These are phyloP conservation scores for Stenogyne calaminthoides DNA, from an alignment of 305 asterid species.

Conservation along the genomic window DNA sequence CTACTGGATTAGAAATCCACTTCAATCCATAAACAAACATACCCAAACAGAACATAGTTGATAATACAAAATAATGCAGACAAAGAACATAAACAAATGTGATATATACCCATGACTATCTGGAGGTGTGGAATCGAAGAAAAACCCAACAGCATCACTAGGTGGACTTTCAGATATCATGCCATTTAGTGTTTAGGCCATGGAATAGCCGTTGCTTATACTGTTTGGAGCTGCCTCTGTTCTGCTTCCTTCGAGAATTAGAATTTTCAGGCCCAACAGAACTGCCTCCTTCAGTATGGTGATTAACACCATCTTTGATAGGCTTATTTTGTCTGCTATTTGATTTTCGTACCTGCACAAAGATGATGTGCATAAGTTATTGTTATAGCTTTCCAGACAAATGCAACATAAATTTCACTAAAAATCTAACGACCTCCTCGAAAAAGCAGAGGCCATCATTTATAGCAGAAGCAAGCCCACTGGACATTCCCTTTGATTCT, in stretches of 20 bases:
- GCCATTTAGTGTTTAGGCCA: conserved; percentile 46
- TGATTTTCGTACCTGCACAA: conserved; percentile 69
- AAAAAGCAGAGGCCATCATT: conserved; percentile 86
- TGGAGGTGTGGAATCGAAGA: conserved; percentile 95
- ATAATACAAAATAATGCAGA: conserved; percentile 10
- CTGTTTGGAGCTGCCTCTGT: conserved; percentile 62
- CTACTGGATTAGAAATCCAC: too few relatives aligned
- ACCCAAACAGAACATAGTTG: conserved; percentile 23
- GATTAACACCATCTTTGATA: conserved; percentile 44
- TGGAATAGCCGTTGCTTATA: conserved; percentile 72
- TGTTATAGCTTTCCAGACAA: conserved; percentile 14
- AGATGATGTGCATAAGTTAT: conserved; percentile 8
- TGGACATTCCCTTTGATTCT: conserved; percentile 58
- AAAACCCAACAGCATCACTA: conserved; percentile 83
- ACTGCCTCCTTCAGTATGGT: conserved; percentile 51
- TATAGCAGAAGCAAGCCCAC: conserved; percentile 82
- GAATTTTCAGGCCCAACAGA: conserved; percentile 51
- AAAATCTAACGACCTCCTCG: conserved; percentile 71
- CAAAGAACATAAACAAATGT: conserved; percentile 14
- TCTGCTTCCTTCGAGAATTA: conserved; percentile 61
- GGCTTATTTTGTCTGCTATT: conserved; percentile 46
- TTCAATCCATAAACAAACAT: too few relatives aligned
- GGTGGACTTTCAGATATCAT: conserved; percentile 80
- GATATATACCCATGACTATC: conserved; percentile 73
- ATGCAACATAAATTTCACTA: conserved; percentile 29